phyloP scores from a whole-genome alignment of 345 rosid genomes.

The Microcos paniculata region DNA sequence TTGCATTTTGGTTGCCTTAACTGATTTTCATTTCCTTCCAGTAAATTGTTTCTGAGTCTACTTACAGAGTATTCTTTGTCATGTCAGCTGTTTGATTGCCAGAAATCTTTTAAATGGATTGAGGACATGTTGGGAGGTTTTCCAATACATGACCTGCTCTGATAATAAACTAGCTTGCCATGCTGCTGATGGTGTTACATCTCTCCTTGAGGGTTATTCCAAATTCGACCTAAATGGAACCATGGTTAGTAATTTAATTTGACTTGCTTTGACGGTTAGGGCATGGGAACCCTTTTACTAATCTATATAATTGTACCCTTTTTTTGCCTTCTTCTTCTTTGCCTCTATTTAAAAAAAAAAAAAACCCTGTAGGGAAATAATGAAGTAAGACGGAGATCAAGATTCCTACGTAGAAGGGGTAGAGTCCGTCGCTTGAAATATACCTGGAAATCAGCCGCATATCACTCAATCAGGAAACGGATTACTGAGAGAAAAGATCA shows the following conservation, averaged over 20 bases:
- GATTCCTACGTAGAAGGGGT: conserved; percentile 89
- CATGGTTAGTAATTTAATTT: conserved; percentile 48
- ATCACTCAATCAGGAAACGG: conserved; percentile 92
- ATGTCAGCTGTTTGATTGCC: conserved; percentile 81
- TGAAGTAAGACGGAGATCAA: conserved; percentile 92
- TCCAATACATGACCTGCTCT: conserved; percentile 72
- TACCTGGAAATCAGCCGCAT: conserved; percentile 95
- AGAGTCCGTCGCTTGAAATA: conserved; percentile 97
- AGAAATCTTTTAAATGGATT: conserved; percentile 90
- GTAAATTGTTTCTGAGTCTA: conserved; percentile 15
- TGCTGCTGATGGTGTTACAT: conserved; percentile 61
- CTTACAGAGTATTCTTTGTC: conserved; percentile 20
- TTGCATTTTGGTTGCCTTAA: background rate
- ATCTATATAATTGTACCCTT: background rate
- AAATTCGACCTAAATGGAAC: conserved; percentile 77
- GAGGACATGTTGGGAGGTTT: conserved; percentile 90
- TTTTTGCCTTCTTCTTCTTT: background rate
- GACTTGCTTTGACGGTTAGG: background rate
- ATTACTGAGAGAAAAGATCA: conserved; percentile 94
- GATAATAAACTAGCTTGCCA: conserved; percentile 61
- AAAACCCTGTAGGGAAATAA: conserved; percentile 62
- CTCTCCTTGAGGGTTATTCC: conserved; percentile 76
- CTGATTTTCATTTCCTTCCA: background rate
- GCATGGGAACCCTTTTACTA: conserved; percentile 68
- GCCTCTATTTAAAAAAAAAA: no score